Conservation (phyloP, 352 stramenopile genomes). For the Globisporangium nunn region DNA sequence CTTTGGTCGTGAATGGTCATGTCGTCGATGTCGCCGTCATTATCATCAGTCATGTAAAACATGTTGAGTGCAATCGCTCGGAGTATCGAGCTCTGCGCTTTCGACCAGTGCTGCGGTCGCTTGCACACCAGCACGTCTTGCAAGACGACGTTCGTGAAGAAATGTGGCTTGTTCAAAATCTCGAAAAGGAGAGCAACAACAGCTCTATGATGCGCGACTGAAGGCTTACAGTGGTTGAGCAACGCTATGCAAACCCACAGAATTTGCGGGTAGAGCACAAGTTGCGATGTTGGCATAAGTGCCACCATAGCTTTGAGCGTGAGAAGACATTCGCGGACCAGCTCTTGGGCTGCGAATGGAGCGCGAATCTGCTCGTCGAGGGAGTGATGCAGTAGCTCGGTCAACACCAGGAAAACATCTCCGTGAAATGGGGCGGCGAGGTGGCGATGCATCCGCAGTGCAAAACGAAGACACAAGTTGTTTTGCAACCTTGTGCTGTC, state of each 20-base stretch:
- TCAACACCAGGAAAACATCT: conserved; percentile 47
- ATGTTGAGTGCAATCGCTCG: conserved; percentile 35
- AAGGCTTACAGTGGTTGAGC: conserved; percentile 42
- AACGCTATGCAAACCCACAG: conserved; percentile 65
- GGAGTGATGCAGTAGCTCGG: conserved; percentile 40
- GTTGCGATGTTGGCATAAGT: conserved; percentile 39
- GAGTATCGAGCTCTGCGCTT: conserved; percentile 35
- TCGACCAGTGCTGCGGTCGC: conserved; percentile 38
- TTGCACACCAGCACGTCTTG: conserved; percentile 44
- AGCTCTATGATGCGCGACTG: conserved; percentile 14
- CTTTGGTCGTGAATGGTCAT: conserved; percentile 4
- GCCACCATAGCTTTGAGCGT: conserved; percentile 30
- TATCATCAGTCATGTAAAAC: conserved; percentile 1
- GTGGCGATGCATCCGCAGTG: conserved; percentile 39
- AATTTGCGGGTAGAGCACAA: conserved; percentile 70
- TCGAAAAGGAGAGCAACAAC: conserved; percentile 37
- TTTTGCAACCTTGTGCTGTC: conserved; percentile 9
- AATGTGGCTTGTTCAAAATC: conserved; percentile 36
- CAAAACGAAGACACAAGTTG: conserved; percentile 40
- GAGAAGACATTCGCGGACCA: conserved; percentile 42
- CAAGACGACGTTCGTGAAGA: conserved; percentile 29
- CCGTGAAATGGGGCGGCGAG: conserved; percentile 45
- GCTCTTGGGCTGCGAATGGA: conserved; percentile 3
- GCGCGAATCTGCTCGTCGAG: conserved; percentile 32
- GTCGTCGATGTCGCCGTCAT: conserved; percentile 3